A percentile compares a stretch with the other conserved stretches of the same genome.
phyloP scores from a whole-genome alignment of 768 basidiomycete species.

The Mycena latifolia region DNA sequence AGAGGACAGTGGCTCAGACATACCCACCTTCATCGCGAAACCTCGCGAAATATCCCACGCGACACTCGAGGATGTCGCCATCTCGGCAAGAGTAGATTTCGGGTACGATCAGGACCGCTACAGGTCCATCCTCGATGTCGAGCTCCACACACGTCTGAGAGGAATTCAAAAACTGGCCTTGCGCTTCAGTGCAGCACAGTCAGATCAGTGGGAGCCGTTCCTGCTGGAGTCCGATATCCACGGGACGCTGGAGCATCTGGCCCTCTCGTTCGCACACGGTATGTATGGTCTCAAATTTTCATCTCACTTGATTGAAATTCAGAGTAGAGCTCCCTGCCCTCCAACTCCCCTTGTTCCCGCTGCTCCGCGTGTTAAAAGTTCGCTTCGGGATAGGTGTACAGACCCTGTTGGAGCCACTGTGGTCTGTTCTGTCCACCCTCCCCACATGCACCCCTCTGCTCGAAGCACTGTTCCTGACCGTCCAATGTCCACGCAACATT shows the following conservation, averaged over 20 bases:
- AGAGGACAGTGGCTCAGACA: no score
- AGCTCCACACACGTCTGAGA: background rate
- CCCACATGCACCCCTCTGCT: background rate
- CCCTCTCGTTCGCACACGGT: background rate
- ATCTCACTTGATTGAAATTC: no score
- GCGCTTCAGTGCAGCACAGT: background rate
- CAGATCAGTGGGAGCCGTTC: background rate
- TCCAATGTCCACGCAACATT: no score
- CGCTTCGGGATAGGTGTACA: no score
- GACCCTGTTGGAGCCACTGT: no score
- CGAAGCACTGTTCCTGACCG: no score
- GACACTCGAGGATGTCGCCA: background rate
- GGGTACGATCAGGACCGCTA: background rate
- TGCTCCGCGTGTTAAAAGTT: no score
- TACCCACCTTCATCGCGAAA: background rate
- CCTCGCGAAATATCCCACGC: background rate
- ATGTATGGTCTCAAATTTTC: no score
- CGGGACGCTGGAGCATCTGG: background rate
- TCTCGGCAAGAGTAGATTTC: background rate
- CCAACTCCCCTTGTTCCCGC: no score
- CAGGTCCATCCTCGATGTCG: background rate
- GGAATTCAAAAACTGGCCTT: background rate
- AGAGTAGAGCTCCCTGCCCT: no score
- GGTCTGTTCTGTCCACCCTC: no score
- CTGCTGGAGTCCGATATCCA: background rate